Evolutionary conservation across 805 yeast species (phyloP).

Genomic region (Candida palmyrensis): DNA sequence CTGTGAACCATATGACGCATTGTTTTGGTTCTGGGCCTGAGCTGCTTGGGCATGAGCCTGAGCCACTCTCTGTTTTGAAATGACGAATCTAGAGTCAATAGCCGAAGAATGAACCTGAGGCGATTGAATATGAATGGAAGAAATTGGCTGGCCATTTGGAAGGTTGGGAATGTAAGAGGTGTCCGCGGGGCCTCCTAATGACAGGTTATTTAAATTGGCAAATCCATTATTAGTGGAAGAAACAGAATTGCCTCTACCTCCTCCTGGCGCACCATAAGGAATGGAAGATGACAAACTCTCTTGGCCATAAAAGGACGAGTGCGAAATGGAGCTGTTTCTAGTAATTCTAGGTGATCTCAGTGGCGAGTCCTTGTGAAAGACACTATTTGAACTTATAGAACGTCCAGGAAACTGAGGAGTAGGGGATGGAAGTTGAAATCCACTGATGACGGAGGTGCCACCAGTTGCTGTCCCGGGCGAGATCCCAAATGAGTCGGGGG

Average conservation of each 20-base stretch:
- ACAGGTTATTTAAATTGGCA: conserved; percentile 3
- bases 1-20: conserved; percentile 30
- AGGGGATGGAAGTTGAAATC: conserved; percentile 6
- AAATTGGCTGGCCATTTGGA: conserved; percentile 53
- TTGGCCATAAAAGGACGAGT: conserved; percentile 32
- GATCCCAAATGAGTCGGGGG: not conserved
- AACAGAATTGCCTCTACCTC: conserved; percentile 19
- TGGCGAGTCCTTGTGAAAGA: conserved; percentile 9
- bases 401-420: not conserved
- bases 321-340: conserved; percentile 34
- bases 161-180: conserved; percentile 42
- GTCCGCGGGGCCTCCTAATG: too few species aligned
- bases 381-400: conserved; percentile 8
- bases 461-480: conserved; percentile 5
- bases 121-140: conserved; percentile 63
- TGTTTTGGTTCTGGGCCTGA: conserved; percentile 34
- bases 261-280: conserved; percentile 72
- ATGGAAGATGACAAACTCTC: conserved; percentile 53
- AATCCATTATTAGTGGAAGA: not conserved
- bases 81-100: conserved; percentile 82
- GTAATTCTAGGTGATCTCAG: conserved; percentile 31
- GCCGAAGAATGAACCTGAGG: conserved; percentile 56
- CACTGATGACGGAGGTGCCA: conserved; percentile 9
- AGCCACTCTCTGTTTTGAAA: conserved; percentile 70
- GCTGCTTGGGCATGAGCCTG: too few species aligned